Evolutionary conservation across 2,329 filamentous ascomycete species (phyloP).

Genomic region (Verticillium nonalfalfae): DNA sequence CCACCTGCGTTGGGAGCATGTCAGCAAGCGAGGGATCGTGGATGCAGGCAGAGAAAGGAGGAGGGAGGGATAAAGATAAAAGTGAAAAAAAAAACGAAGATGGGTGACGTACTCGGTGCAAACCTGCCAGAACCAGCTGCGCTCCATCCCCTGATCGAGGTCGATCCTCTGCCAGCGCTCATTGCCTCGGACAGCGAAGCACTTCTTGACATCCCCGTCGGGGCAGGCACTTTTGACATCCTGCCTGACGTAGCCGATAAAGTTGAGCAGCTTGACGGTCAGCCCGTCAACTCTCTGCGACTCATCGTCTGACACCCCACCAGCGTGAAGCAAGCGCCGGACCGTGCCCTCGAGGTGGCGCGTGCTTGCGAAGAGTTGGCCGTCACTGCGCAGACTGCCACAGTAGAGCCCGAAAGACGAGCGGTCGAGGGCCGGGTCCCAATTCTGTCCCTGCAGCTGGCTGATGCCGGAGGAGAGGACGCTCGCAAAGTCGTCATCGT

Average conservation of each 20-base stretch:
- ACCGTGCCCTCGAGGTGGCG: constrained; percentile 26
- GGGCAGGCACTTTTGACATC: constrained; percentile 16
- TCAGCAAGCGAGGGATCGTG: constrained; percentile 1
- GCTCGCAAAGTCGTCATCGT: constrained; percentile 41
- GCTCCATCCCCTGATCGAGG: constrained; percentile 15
- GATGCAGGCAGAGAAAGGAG: too few species aligned
- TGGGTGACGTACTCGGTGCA: constrained; percentile 35
- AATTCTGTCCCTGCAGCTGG: constrained; percentile 42
- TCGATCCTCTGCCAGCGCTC: constrained; percentile 9
- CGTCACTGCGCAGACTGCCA: constrained; percentile 32
- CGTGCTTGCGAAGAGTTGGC: constrained; percentile 33
- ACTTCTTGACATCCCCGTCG: constrained; percentile 18
- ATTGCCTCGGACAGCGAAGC: constrained; percentile 20
- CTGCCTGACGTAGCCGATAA: constrained; percentile 36
- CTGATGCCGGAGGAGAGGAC: constrained; percentile 32
- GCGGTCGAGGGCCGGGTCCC: constrained; percentile 41
- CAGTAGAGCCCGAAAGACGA: constrained; percentile 41
- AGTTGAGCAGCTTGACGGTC: constrained; percentile 42
- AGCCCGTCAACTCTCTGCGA: constrained; percentile 19
- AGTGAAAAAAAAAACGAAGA: too few species aligned
- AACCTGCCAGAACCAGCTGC: constrained; percentile 46
- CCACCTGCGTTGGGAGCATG: constrained; percentile 46
- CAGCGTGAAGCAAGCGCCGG: constrained; percentile 29
- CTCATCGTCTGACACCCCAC: constrained; percentile 30
- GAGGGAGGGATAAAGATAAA: too few species aligned